Base-by-base conservation (phyloP, 2,329 filamentous ascomycete species). In the Chrysosporium keratinophilum region DNA sequence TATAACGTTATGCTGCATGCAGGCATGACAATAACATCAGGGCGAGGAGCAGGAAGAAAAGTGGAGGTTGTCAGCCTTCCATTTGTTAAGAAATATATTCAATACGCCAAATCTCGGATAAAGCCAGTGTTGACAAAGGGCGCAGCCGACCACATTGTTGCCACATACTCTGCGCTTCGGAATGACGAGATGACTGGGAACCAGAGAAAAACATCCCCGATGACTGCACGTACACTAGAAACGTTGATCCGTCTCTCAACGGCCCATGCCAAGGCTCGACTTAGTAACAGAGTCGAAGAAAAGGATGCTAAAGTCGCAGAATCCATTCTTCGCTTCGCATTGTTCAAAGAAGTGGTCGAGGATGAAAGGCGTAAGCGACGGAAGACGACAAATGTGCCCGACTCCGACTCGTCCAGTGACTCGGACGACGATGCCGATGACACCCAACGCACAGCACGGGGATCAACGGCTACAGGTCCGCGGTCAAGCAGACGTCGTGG, bases 41-140 rank as follows among this genome's bases (percentile, higher is more conserved):
- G 86, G 9, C 81, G 88, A 39, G 87, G 87, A 10, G 74, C 84
- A 23, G 82, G 81, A 61, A 86, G 87, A 69, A 85, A 85, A 59
- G 81, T 87, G 4, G 89, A 96, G 68, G 87, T 98, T 12, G 76
- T 98, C 52, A 95, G 87, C 72, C 96, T 98, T 57, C 87, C 90
- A 0, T 98, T 98, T 72, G 89, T 98, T 76, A 98, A 98, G 75
- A 98, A 98, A 73, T 98, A 96, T 70, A 94, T 98, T 44, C 93
- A 98, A 67, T 98, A 98, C 69, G 89, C 93, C 59, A 98, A 98
- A 75, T 86, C 81, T 35, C 78, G 93, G 65, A 80, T 95, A 64
- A 94, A 89, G 78, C 93, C 93, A 0, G 76, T 95, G 40, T 75
- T 98, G 57, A 95, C 90, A 0, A 88, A 93, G 65, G 88, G 88